Base-by-base conservation (phyloP, 2,329 filamentous ascomycete species). In the Pestalotiopsis sp. region DNA sequence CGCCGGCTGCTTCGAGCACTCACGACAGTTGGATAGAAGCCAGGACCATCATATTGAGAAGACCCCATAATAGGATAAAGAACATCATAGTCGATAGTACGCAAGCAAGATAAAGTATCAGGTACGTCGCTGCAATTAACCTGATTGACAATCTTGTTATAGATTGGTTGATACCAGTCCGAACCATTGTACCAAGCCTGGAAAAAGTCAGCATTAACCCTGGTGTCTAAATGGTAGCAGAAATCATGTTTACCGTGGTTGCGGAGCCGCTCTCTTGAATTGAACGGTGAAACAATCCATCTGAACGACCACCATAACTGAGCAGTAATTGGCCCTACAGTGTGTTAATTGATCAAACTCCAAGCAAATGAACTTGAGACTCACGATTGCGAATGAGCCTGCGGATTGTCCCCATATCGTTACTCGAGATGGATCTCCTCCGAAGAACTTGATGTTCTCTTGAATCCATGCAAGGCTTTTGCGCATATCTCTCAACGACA, bases 41-140 rank as follows among this genome's bases (percentile, higher is more conserved):
- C 75, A 2, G 75, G 75, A 1, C 75, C 75, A 9, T 66, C 58
- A 6, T 72, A 52, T 41, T 74, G 73, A 68, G 86, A 83, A 69
- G 74, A 69, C 39, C 74, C 74, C 59, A 87, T 76, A 27, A 80
- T 82, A 1, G 78, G 72, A 70, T 87, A 87, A 7, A 88, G 76
- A 2, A 73, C 76, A 23, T 83, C 79, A 67, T 83, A 84, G 9
- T 84, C 80, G 13, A 87, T 76, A 4, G 77, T 75, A 6, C 88
- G 82, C 39, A 91, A 79, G 72, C 86, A 88, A 41, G 82, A 78
- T 31, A 88, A 73, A 1, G 81, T 82, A 70, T 86, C 83, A 11
- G 77, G 77, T 11, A 77, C 79, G 36, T 82, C 76, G 14, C 78
- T 79, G 75, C 88, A 90, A 62, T 84, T 84, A 1, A 83, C 82